A percentile compares a stretch with the other conserved stretches of the same genome.
phyloP scores from a whole-genome alignment of 352 stramenopile genomes.

The Phytophthora pisi region DNA sequence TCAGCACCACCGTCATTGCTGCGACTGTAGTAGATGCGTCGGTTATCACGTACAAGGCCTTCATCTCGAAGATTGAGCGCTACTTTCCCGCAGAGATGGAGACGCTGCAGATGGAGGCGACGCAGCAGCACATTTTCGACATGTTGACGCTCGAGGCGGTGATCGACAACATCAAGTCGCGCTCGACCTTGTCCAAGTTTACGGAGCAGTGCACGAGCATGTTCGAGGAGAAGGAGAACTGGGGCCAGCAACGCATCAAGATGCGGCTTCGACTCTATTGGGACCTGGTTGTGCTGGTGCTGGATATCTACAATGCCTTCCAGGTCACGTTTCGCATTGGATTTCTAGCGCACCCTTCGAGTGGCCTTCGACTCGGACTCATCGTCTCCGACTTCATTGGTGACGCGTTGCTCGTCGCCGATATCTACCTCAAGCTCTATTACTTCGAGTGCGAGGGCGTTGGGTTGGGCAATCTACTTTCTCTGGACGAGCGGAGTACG shows the following conservation, averaged over 20 bases:
- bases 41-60: slow-evolving; percentile 53
- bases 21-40: slow-evolving; percentile 61
- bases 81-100: slow-evolving; percentile 55
- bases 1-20: slow-evolving; percentile 54
- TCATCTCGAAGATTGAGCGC: slow-evolving; percentile 50
- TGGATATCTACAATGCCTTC: slow-evolving; percentile 74
- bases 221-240: slow-evolving; percentile 62
- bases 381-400: slow-evolving; percentile 48
- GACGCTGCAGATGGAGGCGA: slow-evolving; percentile 38
- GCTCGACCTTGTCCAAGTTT: slow-evolving; percentile 50
- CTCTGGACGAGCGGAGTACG: slow-evolving; percentile 45
- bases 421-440: slow-evolving; percentile 78
- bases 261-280: slow-evolving; percentile 66
- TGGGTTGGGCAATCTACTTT: slow-evolving; percentile 57
- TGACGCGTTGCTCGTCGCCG: slow-evolving; percentile 46
- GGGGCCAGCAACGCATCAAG: slow-evolving; percentile 48
- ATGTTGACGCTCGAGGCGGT: slow-evolving; percentile 53
- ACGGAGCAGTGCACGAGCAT: slow-evolving; percentile 64
- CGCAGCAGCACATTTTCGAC: slow-evolving; percentile 59
- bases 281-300: slow-evolving; percentile 55
- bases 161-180: slow-evolving; percentile 52
- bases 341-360: slow-evolving; percentile 51
- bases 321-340: slow-evolving; percentile 74
- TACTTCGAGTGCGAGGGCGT: slow-evolving; percentile 74
- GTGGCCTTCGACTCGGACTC: slow-evolving; percentile 23